Evolutionary conservation across 768 basidiomycete species (phyloP), one percentile per base, ranked within the genome.

Genomic region (Amanita inopinata): DNA sequence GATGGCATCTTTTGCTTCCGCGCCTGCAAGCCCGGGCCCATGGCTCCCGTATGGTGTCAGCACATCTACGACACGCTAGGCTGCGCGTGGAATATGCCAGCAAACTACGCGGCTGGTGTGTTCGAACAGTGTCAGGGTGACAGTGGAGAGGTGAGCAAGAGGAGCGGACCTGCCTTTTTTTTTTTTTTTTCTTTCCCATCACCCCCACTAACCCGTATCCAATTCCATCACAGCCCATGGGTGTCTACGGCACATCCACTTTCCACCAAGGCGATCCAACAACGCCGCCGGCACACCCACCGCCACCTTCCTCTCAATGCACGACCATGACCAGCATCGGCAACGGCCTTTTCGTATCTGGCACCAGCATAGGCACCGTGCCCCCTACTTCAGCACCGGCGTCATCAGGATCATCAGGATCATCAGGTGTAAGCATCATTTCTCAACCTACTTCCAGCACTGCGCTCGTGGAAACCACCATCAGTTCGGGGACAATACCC

Each of bases 1-100:
- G 64, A 63, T 48, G 54, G 64, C 34, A 59, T 73, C 49, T 88
- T 84, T 62, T 88, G 83, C 63, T 73, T 85, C 64, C 76, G 83
- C 33, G 80, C 73, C 11, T 85, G 81, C 59, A 75, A 74, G 43
- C 70, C 73, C 18, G 64, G 63, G 0, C 61, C 64, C 4, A 61
- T 58, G 17, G 74, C 79, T 1, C 70, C 76, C 1, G 57, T 53
- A 2, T 62, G 67, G 51, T 86, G 81, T 56, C 66, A 83, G 50
- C 79, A 79, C 49, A 76, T 81, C 48, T 71, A 71, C 55, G 69
- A 70, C 50, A 54, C 63, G 18, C 66, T 76, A 62, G 79, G 71
- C 3, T 70, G 83, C 52, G 57, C 27, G 3, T 82, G 79, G 75
- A 76, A 80, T 51, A 77, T 78, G 69, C 74, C 75, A 8, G 72